Evolutionary conservation across 176 grass and related monocot species (phyloP).

Genomic region (maize (Zea mays)): Zm-B73-REFERENCE-NAM-5.0 NC_050103.1:166202001-166202500

Average conservation of each 20-base stretch:
- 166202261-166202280: conserved; percentile 9
- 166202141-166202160: conserved; percentile 10
- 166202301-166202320: conserved; percentile 24
- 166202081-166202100: conserved; percentile 85
- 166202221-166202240: conserved; percentile 23
- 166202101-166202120: conserved; percentile 73
- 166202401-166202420: background rate
- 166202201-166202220: conserved; percentile 11
- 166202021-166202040: conserved; percentile 83
- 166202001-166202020: background rate
- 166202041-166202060: conserved; percentile 99
- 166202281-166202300: conserved; percentile 16
- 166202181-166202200: conserved; percentile 26
- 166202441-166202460: conserved; percentile 3
- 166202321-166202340: conserved; percentile 23
- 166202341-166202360: conserved; percentile 13
- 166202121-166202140: conserved; percentile 59
- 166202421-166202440: background rate
- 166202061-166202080: conserved; percentile 87
- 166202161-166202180: background rate
- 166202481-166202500: background rate
- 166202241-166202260: background rate
- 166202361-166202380: conserved; percentile 12
- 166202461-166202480: background rate
- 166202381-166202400: background rate